Base-by-base conservation (phyloP, 768 basidiomycete genomes). In the Phanerodontia chrysosporium region DNA sequence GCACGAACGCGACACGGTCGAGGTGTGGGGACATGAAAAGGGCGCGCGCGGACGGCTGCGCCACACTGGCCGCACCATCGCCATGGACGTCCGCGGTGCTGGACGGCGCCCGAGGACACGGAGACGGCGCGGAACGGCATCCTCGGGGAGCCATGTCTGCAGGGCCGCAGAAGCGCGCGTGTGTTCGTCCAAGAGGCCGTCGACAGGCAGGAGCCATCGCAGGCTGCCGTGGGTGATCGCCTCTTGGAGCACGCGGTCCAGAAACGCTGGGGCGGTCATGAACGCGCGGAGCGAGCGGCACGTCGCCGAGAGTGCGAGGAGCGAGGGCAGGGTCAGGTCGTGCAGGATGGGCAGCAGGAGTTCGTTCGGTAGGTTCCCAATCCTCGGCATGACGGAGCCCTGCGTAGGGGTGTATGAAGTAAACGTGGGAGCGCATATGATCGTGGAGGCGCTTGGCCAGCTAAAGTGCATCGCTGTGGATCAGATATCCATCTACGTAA, bases 281-380 rank as follows among this genome's bases (percentile, higher is more conserved):
- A 58, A 32, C 22, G 28, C 13, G 29, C 57, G 57, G 4, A 58
- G 36, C 8, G 57, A 7, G n/a, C 57, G 57, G 22, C 57, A 58
- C 5, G 57, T 49, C 1, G 46, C 24, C 18, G 46, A 32, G 13
- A 58, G 29, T 12, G 57, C 28, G 46, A 58, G 48, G 25, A 58
- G 36, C 30, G 45, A 21, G 3, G 49, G 35, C 10, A 58, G 36
- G 2, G 57, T 46, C 10, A 58, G 36, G 18, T 49, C 57, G 36
- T 45, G 57, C 16, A 58, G 45, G 18, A 58, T 58, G 24, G 36
- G 57, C 24, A 58, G 48, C 16, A 58, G 57, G 25, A 58, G 48
- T 25, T 58, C 57, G 57, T 58, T 58, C n/a, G 57, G 57, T 10
- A 58, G 57, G 22, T 21, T 48, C 12, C 49, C 45, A 3, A 58